phyloP scores from a whole-genome alignment of 2,329 filamentous ascomycete species.

The Fusarium solani-melongenae region DNA sequence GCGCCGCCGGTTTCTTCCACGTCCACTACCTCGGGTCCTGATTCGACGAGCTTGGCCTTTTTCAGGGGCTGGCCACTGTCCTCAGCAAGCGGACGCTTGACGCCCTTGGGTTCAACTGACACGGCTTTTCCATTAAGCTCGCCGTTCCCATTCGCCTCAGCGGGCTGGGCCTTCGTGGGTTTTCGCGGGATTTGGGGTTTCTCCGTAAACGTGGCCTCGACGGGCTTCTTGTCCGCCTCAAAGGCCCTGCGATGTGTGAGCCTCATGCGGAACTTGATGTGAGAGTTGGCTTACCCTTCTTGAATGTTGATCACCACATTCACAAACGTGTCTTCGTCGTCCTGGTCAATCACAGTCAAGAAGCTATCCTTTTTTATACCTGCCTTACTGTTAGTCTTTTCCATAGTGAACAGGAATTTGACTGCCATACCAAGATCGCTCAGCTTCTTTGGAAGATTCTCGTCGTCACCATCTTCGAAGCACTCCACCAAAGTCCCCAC shows the following conservation, averaged over 20 bases:
- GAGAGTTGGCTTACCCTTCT: slow-evolving; percentile 62
- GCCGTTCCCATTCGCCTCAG: slow-evolving; percentile 54
- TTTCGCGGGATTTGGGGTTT: slow-evolving; percentile 64
- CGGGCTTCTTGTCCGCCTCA: slow-evolving; percentile 62
- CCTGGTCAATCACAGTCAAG: slow-evolving; percentile 86
- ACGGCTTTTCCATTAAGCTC: slow-evolving; percentile 57
- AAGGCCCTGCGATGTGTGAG: slow-evolving; percentile 53
- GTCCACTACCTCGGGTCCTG: slow-evolving; percentile 56
- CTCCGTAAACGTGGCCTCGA: slow-evolving; percentile 59
- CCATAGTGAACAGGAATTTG: neutral
- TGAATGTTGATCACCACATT: slow-evolving; percentile 81
- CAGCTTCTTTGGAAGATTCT: slow-evolving; percentile 85
- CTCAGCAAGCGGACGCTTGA: slow-evolving; percentile 61
- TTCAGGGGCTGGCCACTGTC: slow-evolving; percentile 57
- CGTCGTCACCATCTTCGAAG: slow-evolving; percentile 78
- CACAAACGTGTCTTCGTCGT: slow-evolving; percentile 78
- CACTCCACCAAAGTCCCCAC: slow-evolving; percentile 76
- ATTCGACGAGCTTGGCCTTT: slow-evolving; percentile 58
- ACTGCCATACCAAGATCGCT: slow-evolving; percentile 73
- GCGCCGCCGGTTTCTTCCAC: slow-evolving; percentile 68
- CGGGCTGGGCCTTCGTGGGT: slow-evolving; percentile 54
- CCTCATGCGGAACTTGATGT: neutral
- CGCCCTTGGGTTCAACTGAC: slow-evolving; percentile 45
- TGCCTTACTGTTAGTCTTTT: slow-evolving; percentile 45
- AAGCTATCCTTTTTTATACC: slow-evolving; percentile 79